Percentiles rank a stretch among this genome's conserved stretches.
These are phyloP conservation scores for Acorus calamus DNA, from an alignment of 106 monocot species.

Conservation along the genomic window DNA sequence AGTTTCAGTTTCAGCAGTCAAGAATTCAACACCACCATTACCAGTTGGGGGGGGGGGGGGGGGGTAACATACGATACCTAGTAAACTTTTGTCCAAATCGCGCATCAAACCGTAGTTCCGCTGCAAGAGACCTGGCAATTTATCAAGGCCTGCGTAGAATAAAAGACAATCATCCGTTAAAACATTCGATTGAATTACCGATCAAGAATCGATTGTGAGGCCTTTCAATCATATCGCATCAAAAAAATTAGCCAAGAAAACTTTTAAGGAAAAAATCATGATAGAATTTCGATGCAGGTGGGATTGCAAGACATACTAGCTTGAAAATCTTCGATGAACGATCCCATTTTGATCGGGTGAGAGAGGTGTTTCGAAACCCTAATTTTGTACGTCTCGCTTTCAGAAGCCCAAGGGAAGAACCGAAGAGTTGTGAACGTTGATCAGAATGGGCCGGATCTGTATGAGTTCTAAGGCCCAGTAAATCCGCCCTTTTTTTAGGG, in stretches of 20 bases:
- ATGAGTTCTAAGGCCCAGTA: too few relatives aligned
- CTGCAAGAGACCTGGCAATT: conserved; percentile 58
- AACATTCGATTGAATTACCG: not conserved
- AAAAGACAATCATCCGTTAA: conserved; percentile 4
- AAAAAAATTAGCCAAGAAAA: not conserved
- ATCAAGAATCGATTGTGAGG: not conserved
- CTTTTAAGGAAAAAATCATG: not conserved
- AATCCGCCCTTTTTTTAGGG: too few relatives aligned
- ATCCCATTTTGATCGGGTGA: too few relatives aligned
- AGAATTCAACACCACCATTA: too few relatives aligned
- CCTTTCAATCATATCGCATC: not conserved
- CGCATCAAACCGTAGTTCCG: conserved; percentile 53
- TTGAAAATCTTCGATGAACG: conserved; percentile 43
- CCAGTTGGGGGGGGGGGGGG: too few relatives aligned
- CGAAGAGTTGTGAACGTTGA: too few relatives aligned
- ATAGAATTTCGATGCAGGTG: not conserved
- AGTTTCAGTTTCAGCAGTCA: too few relatives aligned
- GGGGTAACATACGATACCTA: conserved; percentile 42
- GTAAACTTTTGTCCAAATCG: conserved; percentile 61
- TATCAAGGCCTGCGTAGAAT: conserved; percentile 47
- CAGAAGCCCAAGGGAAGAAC: too few relatives aligned
- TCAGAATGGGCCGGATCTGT: too few relatives aligned
- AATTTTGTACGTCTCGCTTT: too few relatives aligned
- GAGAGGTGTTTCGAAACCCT: too few relatives aligned
- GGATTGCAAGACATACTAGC: conserved; percentile 17